Evolutionary conservation across 2,329 filamentous ascomycete species (phyloP), one percentile per base, ranked within the genome.

Genomic region (Exophiala oligosperma): DNA sequence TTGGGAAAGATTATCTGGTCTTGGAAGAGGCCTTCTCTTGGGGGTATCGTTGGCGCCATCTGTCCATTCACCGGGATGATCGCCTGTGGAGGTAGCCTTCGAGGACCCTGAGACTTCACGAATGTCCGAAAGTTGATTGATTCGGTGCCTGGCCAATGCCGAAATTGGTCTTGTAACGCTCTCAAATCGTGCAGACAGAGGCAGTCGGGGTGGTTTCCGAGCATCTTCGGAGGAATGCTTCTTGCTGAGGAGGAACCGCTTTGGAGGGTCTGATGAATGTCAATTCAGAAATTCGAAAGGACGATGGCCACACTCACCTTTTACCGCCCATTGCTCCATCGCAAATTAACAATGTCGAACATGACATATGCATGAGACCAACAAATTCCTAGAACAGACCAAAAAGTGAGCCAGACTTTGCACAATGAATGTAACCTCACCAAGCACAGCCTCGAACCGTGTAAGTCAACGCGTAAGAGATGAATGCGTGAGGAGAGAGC

Each of bases 61-160:
- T 29, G 50, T 53, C 59, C 58, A 61, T 47, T 49, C 56, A 21
- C 44, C 24, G 21, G 29, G 38, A 9, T n/a, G 14, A 29, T 54
- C 56, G 35, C 24, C 52, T 28, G 14, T 49, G 9, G 49, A 44
- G 46, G 41, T 54, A 26, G 49, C 49, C 38, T 54, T 61, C 8
- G 64, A 62, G 28, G 64, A 66, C 7, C 41, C 47, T 23, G 64
- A 66, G 7, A 56, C 59, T 54, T 66, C 64, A 17, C 59, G 61
- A 55, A 66, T 66, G 7, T 64, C 58, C 11, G 64, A 65, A 26
- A 66, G 56, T 43, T 61, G 60, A 46, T 63, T 57, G 17, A 62
- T 51, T 28, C 61, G 63, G 48, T 61, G 61, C 43, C 52, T 46
- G 21, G 63, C 61, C 43, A 63, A 43, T 35, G 61, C 64, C 26